A percentile compares a stretch with the other conserved stretches of the same genome.
Conservation (phyloP, 2,329 filamentous ascomycete species). For the Pseudogymnoascus sp. region DNA sequence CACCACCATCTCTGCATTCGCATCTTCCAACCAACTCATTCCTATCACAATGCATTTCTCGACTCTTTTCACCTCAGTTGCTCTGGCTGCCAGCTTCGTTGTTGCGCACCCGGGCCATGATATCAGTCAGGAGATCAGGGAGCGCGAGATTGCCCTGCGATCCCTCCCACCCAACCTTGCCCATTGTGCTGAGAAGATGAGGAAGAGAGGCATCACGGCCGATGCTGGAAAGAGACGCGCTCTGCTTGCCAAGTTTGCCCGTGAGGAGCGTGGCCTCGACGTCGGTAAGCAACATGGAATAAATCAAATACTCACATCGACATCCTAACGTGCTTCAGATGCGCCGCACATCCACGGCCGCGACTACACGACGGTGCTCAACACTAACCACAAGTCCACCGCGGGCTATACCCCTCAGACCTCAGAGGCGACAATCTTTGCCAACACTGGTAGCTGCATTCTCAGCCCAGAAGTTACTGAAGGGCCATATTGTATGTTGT, state of each 20-base stretch:
- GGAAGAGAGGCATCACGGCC: constrained; percentile 28
- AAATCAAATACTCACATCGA: background rate
- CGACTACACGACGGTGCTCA: background rate
- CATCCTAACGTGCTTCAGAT: background rate
- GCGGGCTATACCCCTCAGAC: constrained; percentile 29
- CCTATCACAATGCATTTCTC: background rate
- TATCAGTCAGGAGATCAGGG: constrained; percentile 24
- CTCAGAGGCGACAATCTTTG: constrained; percentile 33
- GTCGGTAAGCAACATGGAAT: background rate
- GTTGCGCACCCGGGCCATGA: constrained; percentile 31
- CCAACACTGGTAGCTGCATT: constrained; percentile 39
- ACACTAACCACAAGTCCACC: constrained; percentile 17
- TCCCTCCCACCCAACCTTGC: constrained; percentile 19
- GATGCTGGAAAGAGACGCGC: constrained; percentile 28
- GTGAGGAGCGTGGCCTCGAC: constrained; percentile 21
- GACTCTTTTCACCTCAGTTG: background rate
- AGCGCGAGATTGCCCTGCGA: constrained; percentile 18
- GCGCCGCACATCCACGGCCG: background rate
- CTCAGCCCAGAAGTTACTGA: constrained; percentile 46
- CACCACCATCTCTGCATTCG: background rate
- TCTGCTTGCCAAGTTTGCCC: constrained; percentile 16
- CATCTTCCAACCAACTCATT: background rate
- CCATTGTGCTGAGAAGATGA: constrained; percentile 30
- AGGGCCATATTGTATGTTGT: constrained; percentile 42
- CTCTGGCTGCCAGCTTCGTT: background rate